Base-by-base conservation (phyloP, 805 yeast genomes). In the Debaryomyces tyrocola region DNA sequence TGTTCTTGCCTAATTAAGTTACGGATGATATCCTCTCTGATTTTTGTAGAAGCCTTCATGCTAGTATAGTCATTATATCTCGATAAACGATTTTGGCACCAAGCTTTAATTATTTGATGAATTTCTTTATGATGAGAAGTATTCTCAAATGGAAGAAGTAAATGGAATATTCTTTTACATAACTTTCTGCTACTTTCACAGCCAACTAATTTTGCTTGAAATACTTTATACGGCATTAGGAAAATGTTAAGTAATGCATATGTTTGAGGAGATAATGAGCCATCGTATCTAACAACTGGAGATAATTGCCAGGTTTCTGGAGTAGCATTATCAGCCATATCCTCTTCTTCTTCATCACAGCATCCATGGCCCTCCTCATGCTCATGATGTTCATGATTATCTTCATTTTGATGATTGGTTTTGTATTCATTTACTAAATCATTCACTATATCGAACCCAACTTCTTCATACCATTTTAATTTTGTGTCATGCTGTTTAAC, bases 391-490 rank as follows among this genome's bases (percentile, higher is more conserved):
- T 45, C 43, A 11, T 50, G 43, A 2, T 31, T 14, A 11, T 53
- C 55, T 9, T 46, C 41, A 6, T 38, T 20, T 9, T 50, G 43
- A 20, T 37, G 45, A 40, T 46, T 50, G 18, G 46, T 43, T 4
- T 39, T 48, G 11, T 41, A 35, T 6, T 51, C 49, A 17, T 45
- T 36, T 1, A 55, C 40, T 29, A 50, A 49, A 43, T 65, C 70
- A 44, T 64, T 63, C 8, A 71, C 57, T 3, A 70, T 39, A 14
- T 64, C 72, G 50, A 71, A 75, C 4, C 82, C 82, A 15, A 66
- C 58, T 10, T 59, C 62, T 27, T 74, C 77, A 68, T 79, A 76
- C 84, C 83, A 82, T 14, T 66, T 64, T 15, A 79, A 50, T 44
- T 71, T 75, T 37, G 58, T 55, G 6, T 71, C 65, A 33, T 69